phyloP scores from a whole-genome alignment of 495 filamentous ascomycete genomes.

The Elaphomyces granulatus region DNA sequence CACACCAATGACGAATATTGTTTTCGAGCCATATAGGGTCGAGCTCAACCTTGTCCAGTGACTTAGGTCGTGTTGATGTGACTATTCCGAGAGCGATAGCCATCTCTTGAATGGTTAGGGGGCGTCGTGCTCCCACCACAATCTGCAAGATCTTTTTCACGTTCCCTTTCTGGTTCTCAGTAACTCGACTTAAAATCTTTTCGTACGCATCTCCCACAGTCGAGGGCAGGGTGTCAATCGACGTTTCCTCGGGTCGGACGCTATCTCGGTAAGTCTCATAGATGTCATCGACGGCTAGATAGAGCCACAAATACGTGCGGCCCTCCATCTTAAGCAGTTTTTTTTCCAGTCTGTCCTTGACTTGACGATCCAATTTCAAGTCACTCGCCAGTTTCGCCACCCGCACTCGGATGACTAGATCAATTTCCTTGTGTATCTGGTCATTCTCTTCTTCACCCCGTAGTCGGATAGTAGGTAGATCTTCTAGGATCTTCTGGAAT shows the following conservation, averaged over 20 bases:
- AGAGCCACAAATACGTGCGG: conserved; percentile 16
- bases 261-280: conserved; percentile 6
- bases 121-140: conserved; percentile 18
- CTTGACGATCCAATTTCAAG: conserved; percentile 1
- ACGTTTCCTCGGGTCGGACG: conserved; percentile 5
- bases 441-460: conserved; percentile 18
- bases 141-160: conserved; percentile 20
- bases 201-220: conserved; percentile 11
- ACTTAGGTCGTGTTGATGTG: conserved; percentile 1
- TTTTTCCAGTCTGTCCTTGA: conserved; percentile 1
- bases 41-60: conserved; percentile 8
- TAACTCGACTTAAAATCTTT: conserved; percentile 9
- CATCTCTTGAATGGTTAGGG: conserved; percentile 19
- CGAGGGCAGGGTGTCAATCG: conserved; percentile 5
- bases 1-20: conserved; percentile 15
- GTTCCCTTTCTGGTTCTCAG: not conserved
- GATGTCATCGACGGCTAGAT: conserved; percentile 5
- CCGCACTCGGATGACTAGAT: conserved; percentile 13
- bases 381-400: conserved; percentile 8
- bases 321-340: conserved; percentile 7
- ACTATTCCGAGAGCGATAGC: conserved; percentile 16
- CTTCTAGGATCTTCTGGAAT: conserved; percentile 5
- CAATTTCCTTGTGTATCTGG: conserved; percentile 16
- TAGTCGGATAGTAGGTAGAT: conserved; percentile 5
- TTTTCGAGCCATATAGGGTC: conserved; percentile 2